Evolutionary conservation across 768 basidiomycete genomes (phyloP).

Genomic region (Hydnomerulius pinastri): DNA sequence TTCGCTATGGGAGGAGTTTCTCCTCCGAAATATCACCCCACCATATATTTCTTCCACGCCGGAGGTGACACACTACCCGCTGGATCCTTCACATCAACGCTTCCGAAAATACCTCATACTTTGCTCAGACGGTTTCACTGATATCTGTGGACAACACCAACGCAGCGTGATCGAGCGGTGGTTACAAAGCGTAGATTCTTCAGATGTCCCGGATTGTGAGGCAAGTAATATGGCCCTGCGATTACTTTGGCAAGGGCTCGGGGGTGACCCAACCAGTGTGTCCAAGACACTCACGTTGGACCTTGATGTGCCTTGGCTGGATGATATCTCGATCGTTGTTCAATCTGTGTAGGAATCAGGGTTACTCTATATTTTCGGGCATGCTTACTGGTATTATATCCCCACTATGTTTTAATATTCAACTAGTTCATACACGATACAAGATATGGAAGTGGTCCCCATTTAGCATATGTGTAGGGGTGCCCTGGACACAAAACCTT

Average conservation of each 20-base stretch:
- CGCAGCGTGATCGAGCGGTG: constrained; percentile 51
- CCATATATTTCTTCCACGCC: constrained; percentile 67
- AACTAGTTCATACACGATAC: background rate
- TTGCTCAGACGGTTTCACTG: constrained; percentile 68
- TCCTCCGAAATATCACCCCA: constrained; percentile 60
- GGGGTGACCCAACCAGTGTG: constrained; percentile 54
- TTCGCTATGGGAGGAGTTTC: constrained; percentile 67
- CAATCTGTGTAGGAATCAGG: constrained; percentile 44
- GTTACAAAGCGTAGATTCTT: constrained; percentile 47
- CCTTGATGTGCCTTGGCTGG: constrained; percentile 66
- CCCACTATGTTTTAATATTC: constrained; percentile 1
- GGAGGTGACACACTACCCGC: constrained; percentile 59
- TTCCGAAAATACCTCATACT: constrained; percentile 58
- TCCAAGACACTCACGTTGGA: constrained; percentile 64
- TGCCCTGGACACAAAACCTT: no score
- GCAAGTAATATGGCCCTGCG: constrained; percentile 55
- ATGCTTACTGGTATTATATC: background rate
- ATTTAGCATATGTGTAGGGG: background rate
- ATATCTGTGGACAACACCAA: constrained; percentile 55
- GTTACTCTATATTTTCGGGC: background rate
- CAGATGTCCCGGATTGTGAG: constrained; percentile 16
- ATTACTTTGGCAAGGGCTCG: constrained; percentile 56
- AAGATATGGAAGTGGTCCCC: background rate
- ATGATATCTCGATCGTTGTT: constrained; percentile 68
- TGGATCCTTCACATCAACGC: constrained; percentile 32